Evolutionary conservation across 805 yeast genomes (phyloP).

Genomic region (Monosporozyma yasuniensis): DNA sequence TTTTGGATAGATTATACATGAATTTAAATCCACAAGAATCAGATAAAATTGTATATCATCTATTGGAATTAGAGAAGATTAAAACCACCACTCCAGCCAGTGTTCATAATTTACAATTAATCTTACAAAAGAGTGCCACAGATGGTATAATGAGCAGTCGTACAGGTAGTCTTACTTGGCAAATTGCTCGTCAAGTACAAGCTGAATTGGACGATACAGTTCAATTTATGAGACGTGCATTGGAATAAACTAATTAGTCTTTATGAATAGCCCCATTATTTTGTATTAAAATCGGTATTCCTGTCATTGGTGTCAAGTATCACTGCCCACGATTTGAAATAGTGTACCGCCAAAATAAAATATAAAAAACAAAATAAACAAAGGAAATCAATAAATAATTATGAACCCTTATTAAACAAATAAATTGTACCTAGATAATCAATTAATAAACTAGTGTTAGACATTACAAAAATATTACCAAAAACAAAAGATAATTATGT

Average conservation of each 20-base stretch:
- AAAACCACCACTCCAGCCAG: slow-evolving; percentile 23
- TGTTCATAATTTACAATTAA: slow-evolving; percentile 26
- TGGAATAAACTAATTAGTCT: slow-evolving; percentile 21
- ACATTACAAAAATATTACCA: too few relatives aligned
- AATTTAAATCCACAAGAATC: slow-evolving; percentile 4
- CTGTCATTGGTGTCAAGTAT: background rate
- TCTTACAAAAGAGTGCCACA: slow-evolving; percentile 24
- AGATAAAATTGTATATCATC: slow-evolving; percentile 8
- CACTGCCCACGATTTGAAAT: background rate
- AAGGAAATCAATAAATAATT: background rate
- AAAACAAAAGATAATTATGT: too few relatives aligned
- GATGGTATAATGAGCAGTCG: slow-evolving; percentile 23
- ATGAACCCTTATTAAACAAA: background rate
- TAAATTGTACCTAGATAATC: too few relatives aligned
- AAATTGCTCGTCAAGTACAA: slow-evolving; percentile 22
- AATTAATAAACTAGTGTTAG: too few relatives aligned
- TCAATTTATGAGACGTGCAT: slow-evolving; percentile 29
- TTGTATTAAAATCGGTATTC: too few relatives aligned
- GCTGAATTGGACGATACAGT: slow-evolving; percentile 28
- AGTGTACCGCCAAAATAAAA: background rate
- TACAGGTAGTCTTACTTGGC: slow-evolving; percentile 20
- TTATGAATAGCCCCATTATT: too few relatives aligned
- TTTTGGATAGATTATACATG: slow-evolving; percentile 16
- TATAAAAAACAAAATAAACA: background rate
- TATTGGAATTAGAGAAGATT: slow-evolving; percentile 15